Conservation (phyloP, 371 early-diverging fungal genomes). For the Rhizopus sp. region DNA sequence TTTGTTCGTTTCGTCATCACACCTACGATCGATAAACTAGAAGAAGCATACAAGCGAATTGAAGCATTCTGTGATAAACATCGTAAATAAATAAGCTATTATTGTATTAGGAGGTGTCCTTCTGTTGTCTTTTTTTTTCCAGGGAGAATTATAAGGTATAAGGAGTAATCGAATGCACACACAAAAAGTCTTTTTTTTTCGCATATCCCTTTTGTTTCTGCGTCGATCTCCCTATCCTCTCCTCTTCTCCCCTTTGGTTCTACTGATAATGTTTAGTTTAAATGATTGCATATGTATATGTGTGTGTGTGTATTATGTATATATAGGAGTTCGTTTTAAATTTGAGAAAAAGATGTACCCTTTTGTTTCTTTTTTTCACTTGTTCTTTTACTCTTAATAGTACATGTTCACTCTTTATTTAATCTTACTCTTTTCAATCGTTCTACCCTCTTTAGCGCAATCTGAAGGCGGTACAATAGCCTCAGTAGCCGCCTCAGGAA, state of each 20-base stretch:
- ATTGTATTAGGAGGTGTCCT: too few relatives aligned
- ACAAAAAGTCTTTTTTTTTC: too few relatives aligned
- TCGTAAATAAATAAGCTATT: constrained; percentile 23
- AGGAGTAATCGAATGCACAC: too few relatives aligned
- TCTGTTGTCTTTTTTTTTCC: not conserved
- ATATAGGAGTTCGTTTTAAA: too few relatives aligned
- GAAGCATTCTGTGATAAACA: constrained; percentile 80
- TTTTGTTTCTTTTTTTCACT: not conserved
- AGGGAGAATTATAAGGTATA: not conserved
- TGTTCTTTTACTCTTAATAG: not conserved
- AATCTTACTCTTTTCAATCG: constrained; percentile 7
- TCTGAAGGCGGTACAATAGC: not conserved
- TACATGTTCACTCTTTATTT: too few relatives aligned
- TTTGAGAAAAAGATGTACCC: too few relatives aligned
- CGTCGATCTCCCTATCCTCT: too few relatives aligned
- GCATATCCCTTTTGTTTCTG: too few relatives aligned
- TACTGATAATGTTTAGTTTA: too few relatives aligned
- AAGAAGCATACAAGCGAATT: constrained; percentile 79
- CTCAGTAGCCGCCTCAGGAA: constrained; percentile 10
- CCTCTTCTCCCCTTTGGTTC: too few relatives aligned
- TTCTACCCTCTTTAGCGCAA: constrained; percentile 3
- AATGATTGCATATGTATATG: too few relatives aligned
- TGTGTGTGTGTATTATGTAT: too few relatives aligned
- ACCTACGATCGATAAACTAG: constrained; percentile 71
- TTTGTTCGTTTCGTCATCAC: constrained; percentile 84